A percentile compares a stretch with the other conserved stretches of the same genome.
These are phyloP conservation scores for Leccinum rimulosum DNA, from an alignment of 768 basidiomycete genomes.

Conservation along the genomic window DNA sequence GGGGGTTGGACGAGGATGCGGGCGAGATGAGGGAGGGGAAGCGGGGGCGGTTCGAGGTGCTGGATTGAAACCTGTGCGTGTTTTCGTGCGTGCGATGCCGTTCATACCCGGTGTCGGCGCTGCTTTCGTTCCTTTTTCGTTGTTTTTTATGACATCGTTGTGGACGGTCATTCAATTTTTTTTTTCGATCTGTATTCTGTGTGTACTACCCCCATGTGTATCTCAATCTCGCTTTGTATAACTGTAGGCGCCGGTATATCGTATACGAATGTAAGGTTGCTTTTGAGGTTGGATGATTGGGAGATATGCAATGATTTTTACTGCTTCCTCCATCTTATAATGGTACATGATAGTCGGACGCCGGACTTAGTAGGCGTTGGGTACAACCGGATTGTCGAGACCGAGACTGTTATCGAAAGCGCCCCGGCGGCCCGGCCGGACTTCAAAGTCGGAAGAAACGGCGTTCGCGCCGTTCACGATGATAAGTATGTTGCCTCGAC, in stretches of 20 bases:
- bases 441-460: no score
- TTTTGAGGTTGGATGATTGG: not conserved
- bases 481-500: no score
- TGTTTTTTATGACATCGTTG: not conserved
- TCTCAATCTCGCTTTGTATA: not conserved
- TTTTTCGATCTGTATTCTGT: not conserved
- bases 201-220: not conserved
- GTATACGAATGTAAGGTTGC: not conserved
- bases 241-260: not conserved
- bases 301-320: no score
- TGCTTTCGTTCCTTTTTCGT: not conserved
- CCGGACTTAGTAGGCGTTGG: no score
- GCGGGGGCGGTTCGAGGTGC: slow-evolving; percentile 57
- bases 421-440: no score
- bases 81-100: not conserved
- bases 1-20: slow-evolving; percentile 37
- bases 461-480: no score
- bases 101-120: slow-evolving; percentile 1
- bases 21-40: slow-evolving; percentile 46
- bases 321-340: no score
- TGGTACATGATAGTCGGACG: no score
- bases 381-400: no score
- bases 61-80: slow-evolving; percentile 41
- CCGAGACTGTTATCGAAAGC: no score
- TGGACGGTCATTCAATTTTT: slow-evolving; percentile 9